Conservation (phyloP, 2,329 filamentous ascomycete genomes). For the Paraphaeosphaeria sporulosa region DNA sequence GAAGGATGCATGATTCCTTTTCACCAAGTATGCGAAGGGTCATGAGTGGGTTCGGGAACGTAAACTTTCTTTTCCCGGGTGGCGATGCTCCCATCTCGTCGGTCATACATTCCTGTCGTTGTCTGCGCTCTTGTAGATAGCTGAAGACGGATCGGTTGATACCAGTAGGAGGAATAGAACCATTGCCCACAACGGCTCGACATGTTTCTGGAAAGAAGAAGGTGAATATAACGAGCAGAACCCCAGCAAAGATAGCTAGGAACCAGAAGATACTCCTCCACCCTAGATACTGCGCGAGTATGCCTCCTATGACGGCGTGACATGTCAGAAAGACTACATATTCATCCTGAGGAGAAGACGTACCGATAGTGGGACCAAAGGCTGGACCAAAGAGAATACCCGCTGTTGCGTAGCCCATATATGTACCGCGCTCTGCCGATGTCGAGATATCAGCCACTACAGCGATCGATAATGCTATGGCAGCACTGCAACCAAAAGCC, state of each 20-base stretch:
- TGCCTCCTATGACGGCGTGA: slow-evolving; percentile 17
- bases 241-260: slow-evolving; percentile 50
- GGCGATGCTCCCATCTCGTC: not conserved
- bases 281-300: slow-evolving; percentile 38
- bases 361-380: slow-evolving; percentile 48
- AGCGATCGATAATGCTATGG: slow-evolving; percentile 68
- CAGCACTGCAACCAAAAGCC: slow-evolving; percentile 50
- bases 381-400: slow-evolving; percentile 50
- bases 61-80: slow-evolving; percentile 27
- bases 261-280: slow-evolving; percentile 54
- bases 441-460: slow-evolving; percentile 77
- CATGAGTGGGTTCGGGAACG: slow-evolving; percentile 35
- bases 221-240: slow-evolving; percentile 43
- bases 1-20: slow-evolving; percentile 41
- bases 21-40: slow-evolving; percentile 39
- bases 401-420: slow-evolving; percentile 72
- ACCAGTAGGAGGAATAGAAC: slow-evolving; percentile 42
- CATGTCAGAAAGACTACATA: not conserved
- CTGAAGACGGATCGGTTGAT: slow-evolving; percentile 41
- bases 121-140: slow-evolving; percentile 37
- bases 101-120: slow-evolving; percentile 15
- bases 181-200: slow-evolving; percentile 54
- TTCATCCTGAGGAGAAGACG: slow-evolving; percentile 12
- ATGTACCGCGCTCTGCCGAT: slow-evolving; percentile 74
- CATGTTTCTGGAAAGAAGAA: slow-evolving; percentile 55